Conservation (phyloP, 2,329 filamentous ascomycete genomes). For the Thielaviopsis populi region DNA sequence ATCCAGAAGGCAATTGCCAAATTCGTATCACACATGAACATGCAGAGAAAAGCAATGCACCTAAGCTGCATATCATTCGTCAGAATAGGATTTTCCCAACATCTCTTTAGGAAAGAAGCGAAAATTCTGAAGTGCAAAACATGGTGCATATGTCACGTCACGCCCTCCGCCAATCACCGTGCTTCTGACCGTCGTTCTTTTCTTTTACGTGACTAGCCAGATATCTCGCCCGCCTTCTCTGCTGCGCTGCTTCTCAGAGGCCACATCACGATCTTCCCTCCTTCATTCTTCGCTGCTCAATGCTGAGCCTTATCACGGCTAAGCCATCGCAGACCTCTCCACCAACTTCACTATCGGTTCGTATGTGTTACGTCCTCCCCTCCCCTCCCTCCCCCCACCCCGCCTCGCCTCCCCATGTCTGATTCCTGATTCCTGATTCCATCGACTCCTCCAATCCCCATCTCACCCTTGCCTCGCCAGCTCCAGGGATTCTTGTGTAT, state of each 20-base stretch:
- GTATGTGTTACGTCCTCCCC: neutral
- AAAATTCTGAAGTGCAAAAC: neutral
- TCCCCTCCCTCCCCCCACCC: neutral
- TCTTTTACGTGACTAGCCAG: neutral
- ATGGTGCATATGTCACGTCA: neutral
- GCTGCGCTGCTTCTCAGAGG: neutral
- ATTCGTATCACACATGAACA: neutral
- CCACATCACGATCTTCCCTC: neutral
- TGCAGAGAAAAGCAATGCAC: neutral
- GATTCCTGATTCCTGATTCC: conserved; percentile 3
- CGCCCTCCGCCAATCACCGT: neutral
- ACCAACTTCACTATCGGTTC: neutral
- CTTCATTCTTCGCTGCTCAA: neutral
- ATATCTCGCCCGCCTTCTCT: neutral
- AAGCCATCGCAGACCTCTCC: neutral
- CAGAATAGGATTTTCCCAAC: neutral
- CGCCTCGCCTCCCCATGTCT: neutral
- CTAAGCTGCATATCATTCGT: neutral
- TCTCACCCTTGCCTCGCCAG: neutral
- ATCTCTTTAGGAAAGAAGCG: conserved; percentile 2
- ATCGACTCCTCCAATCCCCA: neutral
- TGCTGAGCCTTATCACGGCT: neutral
- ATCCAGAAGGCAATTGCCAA: neutral
- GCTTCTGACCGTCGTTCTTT: neutral
- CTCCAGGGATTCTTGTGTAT: conserved; percentile 5